phyloP scores from a whole-genome alignment of 2,329 filamentous ascomycete genomes.

The Neonectria ditissima region DNA sequence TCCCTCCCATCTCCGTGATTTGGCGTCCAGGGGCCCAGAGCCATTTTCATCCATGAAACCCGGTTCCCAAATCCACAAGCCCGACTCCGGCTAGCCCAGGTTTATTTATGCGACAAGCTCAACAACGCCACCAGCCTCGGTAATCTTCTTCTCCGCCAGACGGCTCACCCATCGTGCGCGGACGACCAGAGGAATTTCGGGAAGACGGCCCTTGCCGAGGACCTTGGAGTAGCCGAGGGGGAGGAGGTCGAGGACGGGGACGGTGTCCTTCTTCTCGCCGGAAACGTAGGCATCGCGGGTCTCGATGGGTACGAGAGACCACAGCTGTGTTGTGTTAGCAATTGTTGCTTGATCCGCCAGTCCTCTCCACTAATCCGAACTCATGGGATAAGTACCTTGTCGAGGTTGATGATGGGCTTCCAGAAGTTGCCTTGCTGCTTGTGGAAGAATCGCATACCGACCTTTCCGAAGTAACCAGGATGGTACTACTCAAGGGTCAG shows the following conservation, averaged over 20 bases:
- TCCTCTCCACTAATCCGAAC: conserved; percentile 12
- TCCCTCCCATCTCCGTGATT: conserved; percentile 41
- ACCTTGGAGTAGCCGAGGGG: conserved; percentile 98
- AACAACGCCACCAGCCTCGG: conserved; percentile 93
- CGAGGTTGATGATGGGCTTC: conserved; percentile 98
- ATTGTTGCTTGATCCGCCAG: not conserved
- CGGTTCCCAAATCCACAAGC: conserved; percentile 49
- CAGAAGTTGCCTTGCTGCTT: conserved; percentile 95
- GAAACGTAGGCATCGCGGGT: conserved; percentile 91
- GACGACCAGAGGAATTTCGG: conserved; percentile 92
- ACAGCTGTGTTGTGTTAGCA: conserved; percentile 73
- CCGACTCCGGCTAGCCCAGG: conserved; percentile 45
- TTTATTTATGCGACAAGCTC: conserved; percentile 85
- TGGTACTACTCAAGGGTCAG: conserved; percentile 75
- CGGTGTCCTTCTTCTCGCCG: conserved; percentile 85
- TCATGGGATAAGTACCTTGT: conserved; percentile 76
- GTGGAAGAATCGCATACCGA: conserved; percentile 97
- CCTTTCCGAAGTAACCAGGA: conserved; percentile 99
- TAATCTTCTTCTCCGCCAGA: conserved; percentile 99
- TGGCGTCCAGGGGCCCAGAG: conserved; percentile 34
- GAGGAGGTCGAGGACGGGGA: conserved; percentile 97
- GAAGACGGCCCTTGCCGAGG: conserved; percentile 97
- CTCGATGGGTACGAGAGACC: conserved; percentile 93
- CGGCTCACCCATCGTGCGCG: conserved; percentile 95
- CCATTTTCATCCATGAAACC: conserved; percentile 44